A percentile compares a stretch with the other conserved stretches of the same genome.
Evolutionary conservation across 331 rosid species (phyloP).

Genomic region (Quercus tomentella): DNA sequence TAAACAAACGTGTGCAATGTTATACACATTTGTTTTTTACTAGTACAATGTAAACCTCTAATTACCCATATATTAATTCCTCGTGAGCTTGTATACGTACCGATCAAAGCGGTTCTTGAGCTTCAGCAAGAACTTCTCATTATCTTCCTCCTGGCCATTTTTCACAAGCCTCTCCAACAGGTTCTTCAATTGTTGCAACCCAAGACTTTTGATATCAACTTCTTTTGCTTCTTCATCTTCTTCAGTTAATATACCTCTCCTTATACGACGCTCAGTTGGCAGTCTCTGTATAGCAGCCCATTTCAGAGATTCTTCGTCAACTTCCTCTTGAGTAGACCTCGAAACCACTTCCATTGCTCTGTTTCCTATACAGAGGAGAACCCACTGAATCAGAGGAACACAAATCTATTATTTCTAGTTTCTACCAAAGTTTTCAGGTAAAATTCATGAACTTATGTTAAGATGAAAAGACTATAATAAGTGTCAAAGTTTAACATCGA

Average conservation of each 20-base stretch:
- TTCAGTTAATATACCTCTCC: conserved; percentile 67
- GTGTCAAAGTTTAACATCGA: no score
- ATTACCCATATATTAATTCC: no score
- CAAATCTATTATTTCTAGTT: no score
- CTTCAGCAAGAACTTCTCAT: conserved; percentile 77
- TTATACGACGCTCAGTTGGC: conserved; percentile 72
- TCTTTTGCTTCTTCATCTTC: conserved; percentile 47
- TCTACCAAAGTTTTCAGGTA: no score
- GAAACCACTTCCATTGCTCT: conserved; percentile 51
- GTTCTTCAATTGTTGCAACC: conserved; percentile 60
- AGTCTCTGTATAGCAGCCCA: conserved; percentile 90
- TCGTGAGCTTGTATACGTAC: conserved; percentile 29
- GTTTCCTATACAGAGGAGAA: no score
- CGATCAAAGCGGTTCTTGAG: conserved; percentile 70
- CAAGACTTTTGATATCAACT: conserved; percentile 60
- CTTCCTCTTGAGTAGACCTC: conserved; percentile 59
- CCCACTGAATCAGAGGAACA: no score
- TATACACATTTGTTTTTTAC: no score
- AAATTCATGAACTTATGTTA: no score
- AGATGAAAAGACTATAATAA: no score
- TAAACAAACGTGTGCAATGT: no score
- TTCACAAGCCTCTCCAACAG: conserved; percentile 75
- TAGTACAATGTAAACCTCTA: no score
- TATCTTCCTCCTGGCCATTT: conserved; percentile 55
- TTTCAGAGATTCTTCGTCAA: conserved; percentile 75